Conservation (phyloP, 768 basidiomycete species). For the Fibroporia radiculosa region DNA sequence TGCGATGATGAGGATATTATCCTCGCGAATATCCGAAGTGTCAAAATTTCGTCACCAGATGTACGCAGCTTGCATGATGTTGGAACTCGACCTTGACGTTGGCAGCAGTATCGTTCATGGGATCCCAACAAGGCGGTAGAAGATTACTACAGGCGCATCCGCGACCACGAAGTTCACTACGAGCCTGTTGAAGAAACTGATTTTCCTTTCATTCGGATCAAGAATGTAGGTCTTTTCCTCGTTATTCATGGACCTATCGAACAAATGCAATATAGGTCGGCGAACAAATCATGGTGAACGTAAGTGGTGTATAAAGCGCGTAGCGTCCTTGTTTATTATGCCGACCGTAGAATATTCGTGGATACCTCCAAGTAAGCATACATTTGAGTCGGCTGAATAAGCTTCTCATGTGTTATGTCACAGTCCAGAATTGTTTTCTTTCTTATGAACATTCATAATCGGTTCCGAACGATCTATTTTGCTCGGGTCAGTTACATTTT, state of each 20-base stretch:
- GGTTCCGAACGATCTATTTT: slow-evolving; percentile 90
- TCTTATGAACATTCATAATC: slow-evolving; percentile 98
- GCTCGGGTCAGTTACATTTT: slow-evolving; percentile 61
- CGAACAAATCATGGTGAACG: slow-evolving; percentile 93
- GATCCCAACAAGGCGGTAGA: slow-evolving; percentile 85
- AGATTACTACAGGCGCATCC: slow-evolving; percentile 89
- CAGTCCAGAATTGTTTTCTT: slow-evolving; percentile 96
- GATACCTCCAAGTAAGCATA: slow-evolving; percentile 67
- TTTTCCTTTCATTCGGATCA: slow-evolving; percentile 91
- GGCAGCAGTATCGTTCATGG: slow-evolving; percentile 82
- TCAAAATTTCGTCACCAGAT: slow-evolving; percentile 98
- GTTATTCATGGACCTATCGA: slow-evolving; percentile 7
- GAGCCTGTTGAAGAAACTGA: slow-evolving; percentile 86
- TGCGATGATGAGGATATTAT: slow-evolving; percentile 93
- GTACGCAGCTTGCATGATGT: slow-evolving; percentile 30
- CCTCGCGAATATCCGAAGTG: slow-evolving; percentile 87
- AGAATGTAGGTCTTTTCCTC: slow-evolving; percentile 53
- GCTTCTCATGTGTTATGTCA: neutral
- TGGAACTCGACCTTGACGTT: neutral
- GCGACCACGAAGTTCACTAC: slow-evolving; percentile 80
- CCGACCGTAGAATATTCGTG: slow-evolving; percentile 78
- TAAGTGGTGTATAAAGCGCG: slow-evolving; percentile 26
- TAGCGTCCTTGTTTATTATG: slow-evolving; percentile 2
- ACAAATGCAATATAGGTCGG: slow-evolving; percentile 56
- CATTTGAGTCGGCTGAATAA: neutral